These are phyloP conservation scores for Austroboletus festivus DNA, from an alignment of 768 basidiomycete genomes.

Conservation along the genomic window DNA sequence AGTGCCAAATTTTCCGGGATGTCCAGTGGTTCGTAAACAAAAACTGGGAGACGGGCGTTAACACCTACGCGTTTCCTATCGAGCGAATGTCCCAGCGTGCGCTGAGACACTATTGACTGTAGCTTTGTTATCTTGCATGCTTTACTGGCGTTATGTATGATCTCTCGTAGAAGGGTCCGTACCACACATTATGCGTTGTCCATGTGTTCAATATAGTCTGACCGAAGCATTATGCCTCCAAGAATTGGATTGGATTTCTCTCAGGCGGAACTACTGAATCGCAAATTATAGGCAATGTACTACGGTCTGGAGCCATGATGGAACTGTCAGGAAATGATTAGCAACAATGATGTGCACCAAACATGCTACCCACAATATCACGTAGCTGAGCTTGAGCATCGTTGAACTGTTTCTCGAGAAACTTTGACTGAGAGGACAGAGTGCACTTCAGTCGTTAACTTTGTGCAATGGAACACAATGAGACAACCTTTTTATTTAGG, in stretches of 20 bases:
- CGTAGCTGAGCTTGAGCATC: constrained; percentile 85
- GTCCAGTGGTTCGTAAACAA: constrained; percentile 31
- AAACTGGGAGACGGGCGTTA: constrained; percentile 23
- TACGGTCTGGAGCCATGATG: constrained; percentile 29
- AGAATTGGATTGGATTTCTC: background rate
- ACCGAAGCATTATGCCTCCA: background rate
- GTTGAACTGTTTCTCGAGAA: constrained; percentile 89
- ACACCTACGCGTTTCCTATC: constrained; percentile 19
- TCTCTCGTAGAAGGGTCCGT: too few species aligned
- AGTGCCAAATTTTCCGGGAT: constrained; percentile 24
- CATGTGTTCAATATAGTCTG: constrained; percentile 1
- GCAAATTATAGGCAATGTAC: constrained; percentile 8
- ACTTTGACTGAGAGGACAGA: constrained; percentile 69
- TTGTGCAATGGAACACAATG: background rate
- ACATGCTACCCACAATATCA: constrained; percentile 62
- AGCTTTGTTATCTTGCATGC: too few species aligned
- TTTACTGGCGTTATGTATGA: too few species aligned
- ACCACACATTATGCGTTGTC: constrained; percentile 3
- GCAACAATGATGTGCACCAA: background rate
- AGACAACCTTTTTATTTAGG: constrained; percentile 80
- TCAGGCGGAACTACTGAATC: constrained; percentile 5
- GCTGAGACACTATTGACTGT: background rate
- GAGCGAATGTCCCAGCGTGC: constrained; percentile 17
- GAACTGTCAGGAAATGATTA: constrained; percentile 21
- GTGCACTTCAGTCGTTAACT: background rate